Evolutionary conservation across 1,284 basidiomycete species (phyloP).

Genomic region (Trichosporon sp.): DNA sequence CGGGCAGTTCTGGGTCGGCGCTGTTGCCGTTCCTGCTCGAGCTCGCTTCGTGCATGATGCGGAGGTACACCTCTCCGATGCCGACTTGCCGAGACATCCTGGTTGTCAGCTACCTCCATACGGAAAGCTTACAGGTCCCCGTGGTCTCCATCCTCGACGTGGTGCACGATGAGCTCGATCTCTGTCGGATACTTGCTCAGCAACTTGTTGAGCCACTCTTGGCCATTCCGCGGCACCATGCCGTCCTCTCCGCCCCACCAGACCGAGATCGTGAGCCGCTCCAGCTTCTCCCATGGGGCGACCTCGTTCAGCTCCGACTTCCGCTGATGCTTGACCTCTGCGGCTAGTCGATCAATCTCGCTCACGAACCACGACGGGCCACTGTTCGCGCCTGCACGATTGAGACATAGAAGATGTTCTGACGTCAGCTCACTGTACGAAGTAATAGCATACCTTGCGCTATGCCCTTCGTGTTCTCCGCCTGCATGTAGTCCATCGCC

Average conservation of each 20-base stretch:
- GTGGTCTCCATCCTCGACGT: conserved; percentile 22
- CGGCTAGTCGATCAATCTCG: conserved; percentile 23
- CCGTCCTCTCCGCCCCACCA: conserved; percentile 24
- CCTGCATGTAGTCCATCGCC: conserved; percentile 32
- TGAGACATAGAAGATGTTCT: conserved; percentile 45
- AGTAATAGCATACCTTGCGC: conserved; percentile 28
- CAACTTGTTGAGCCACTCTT: conserved; percentile 21
- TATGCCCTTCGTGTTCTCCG: conserved; percentile 38
- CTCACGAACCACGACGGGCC: conserved; percentile 37
- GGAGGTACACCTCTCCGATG: conserved; percentile 20
- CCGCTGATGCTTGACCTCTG: conserved; percentile 3
- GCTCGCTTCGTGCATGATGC: conserved; percentile 9
- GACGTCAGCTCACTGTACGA: background rate
- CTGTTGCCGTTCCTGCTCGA: background rate
- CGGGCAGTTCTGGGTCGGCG: background rate
- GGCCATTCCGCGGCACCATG: conserved; percentile 22
- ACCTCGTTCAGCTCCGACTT: background rate
- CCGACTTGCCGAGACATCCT: conserved; percentile 16
- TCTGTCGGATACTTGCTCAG: conserved; percentile 11
- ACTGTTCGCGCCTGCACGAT: conserved; percentile 33
- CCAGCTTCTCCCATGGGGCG: background rate
- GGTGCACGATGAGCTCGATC: conserved; percentile 12
- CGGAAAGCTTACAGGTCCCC: conserved; percentile 11
- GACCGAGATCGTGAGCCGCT: conserved; percentile 8
- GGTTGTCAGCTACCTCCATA: background rate